Evolutionary conservation across 163 green algal genomes (phyloP).

Genomic region (Chlamydomonas reinhardtii): DNA sequence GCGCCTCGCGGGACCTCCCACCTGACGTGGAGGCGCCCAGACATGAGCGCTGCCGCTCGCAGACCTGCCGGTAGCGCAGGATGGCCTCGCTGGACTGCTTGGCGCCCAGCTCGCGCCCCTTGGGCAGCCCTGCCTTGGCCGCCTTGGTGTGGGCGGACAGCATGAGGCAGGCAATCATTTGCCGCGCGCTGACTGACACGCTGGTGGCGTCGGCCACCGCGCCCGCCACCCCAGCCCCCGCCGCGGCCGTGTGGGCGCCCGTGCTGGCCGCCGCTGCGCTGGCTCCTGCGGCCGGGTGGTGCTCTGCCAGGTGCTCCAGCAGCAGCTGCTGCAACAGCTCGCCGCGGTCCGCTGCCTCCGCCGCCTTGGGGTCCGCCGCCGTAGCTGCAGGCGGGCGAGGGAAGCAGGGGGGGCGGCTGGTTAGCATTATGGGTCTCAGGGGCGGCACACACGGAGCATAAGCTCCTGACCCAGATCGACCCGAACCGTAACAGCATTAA

Average conservation of each 20-base stretch:
- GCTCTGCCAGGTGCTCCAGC: slow-evolving; percentile 38
- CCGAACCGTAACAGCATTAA: too few species aligned
- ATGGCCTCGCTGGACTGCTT: not conserved
- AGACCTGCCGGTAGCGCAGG: slow-evolving; percentile 29
- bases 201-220: not conserved
- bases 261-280: not conserved
- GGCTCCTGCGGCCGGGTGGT: not conserved
- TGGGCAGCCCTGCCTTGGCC: too few species aligned
- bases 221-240: not conserved
- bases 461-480: too few species aligned
- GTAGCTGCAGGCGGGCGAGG: not conserved
- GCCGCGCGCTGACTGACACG: slow-evolving; percentile 14
- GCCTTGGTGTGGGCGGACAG: slow-evolving; percentile 11
- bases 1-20: too few species aligned
- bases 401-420: too few species aligned
- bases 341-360: not conserved
- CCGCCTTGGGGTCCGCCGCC: not conserved
- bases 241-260: not conserved
- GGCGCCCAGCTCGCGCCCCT: not conserved
- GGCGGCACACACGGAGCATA: too few species aligned
- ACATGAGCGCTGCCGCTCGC: slow-evolving; percentile 38
- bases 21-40: slow-evolving; percentile 33
- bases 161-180: slow-evolving; percentile 28
- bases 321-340: slow-evolving; percentile 36
- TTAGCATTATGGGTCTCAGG: too few species aligned